Base-by-base conservation (phyloP, 352 stramenopile genomes). In the Phytophthora gonapodyides region DNA sequence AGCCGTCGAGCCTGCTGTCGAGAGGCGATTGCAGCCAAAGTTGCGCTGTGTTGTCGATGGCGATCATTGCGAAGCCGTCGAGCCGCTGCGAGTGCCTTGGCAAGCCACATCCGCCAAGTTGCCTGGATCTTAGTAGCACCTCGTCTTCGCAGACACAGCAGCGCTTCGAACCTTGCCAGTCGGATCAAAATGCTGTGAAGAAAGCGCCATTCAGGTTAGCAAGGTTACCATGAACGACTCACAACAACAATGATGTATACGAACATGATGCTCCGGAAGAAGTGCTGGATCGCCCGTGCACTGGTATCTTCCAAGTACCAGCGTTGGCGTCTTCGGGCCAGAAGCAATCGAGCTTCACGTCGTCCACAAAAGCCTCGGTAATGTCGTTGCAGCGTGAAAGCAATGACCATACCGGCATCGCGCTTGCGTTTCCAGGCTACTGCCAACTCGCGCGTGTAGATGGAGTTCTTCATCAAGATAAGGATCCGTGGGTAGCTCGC, bases 61-160 rank as follows among this genome's bases (percentile, higher is more conserved):
- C 64, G 71, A 24, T 84, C 66, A 44, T 72, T 69, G 16, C 68
- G 71, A 30, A 94, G 44, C 17, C 49, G 57, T 12, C 51, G 59
- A 15, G 81, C 76, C 9, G 77, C 70, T 40, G 76, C 74, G 3
- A 61, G 50, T 13, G 85, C 78, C 54, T 89, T 91, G 24, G 65
- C 79, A 5, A 71, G 57, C 82, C 82, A 94, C 82, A 94, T 94
- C 31, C 84, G 71, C 82, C 82, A 94, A n/a, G 64, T 77, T 2
- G 82, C 72, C 57, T 94, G 84, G 38, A 94, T 88, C 40, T 67
- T 79, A 4, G 61, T 81, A 2, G 75, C 79, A 30, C 68, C 78
- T n/a, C 33, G 42, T 34, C 67, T 55, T 33, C 79, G 77, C 0
- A 75, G 75, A 24, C 50, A 65, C 15, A 91, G 38, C 15, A 75